Percentiles rank a stretch among this genome's conserved stretches.
These are phyloP conservation scores for Pichia sp. DNA, from an alignment of 1,139 yeast species.

Conservation along the genomic window DNA sequence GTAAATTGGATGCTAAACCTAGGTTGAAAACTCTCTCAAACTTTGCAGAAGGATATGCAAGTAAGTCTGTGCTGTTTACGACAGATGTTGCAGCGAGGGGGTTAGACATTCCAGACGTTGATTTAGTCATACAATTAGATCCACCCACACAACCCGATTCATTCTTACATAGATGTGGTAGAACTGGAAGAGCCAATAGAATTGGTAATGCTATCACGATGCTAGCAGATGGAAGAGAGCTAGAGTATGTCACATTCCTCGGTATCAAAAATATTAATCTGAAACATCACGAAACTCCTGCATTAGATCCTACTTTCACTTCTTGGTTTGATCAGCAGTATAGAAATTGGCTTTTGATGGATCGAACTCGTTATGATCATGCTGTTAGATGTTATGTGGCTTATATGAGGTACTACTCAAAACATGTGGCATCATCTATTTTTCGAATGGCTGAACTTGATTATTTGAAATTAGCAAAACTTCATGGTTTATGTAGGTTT, in stretches of 20 bases:
- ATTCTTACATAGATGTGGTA: conserved; percentile 83
- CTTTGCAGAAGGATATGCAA: conserved; percentile 41
- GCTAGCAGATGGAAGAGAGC: conserved; percentile 67
- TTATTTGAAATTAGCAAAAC: conserved; percentile 60
- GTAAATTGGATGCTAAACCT: conserved; percentile 70
- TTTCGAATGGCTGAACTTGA: conserved; percentile 71
- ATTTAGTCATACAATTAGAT: conserved; percentile 76
- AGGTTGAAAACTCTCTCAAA: conserved; percentile 61
- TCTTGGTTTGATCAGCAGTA: conserved; percentile 31
- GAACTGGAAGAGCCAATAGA: conserved; percentile 88
- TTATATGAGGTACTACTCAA: conserved; percentile 73
- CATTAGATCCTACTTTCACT: neutral
- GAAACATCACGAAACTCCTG: conserved; percentile 30
- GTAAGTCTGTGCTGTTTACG: conserved; percentile 61
- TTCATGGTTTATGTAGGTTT: conserved; percentile 73
- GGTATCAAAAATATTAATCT: conserved; percentile 60
- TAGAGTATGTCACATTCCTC: conserved; percentile 75
- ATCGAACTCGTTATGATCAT: conserved; percentile 72
- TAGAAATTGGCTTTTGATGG: conserved; percentile 57
- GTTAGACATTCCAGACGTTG: conserved; percentile 87
- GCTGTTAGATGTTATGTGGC: conserved; percentile 80
- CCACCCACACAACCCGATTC: conserved; percentile 90
- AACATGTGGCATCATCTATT: conserved; percentile 86
- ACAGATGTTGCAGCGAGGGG: conserved; percentile 94
- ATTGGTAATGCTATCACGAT: conserved; percentile 73